phyloP scores from a whole-genome alignment of 2,329 filamentous ascomycete species.

The Xylaria sp. region DNA sequence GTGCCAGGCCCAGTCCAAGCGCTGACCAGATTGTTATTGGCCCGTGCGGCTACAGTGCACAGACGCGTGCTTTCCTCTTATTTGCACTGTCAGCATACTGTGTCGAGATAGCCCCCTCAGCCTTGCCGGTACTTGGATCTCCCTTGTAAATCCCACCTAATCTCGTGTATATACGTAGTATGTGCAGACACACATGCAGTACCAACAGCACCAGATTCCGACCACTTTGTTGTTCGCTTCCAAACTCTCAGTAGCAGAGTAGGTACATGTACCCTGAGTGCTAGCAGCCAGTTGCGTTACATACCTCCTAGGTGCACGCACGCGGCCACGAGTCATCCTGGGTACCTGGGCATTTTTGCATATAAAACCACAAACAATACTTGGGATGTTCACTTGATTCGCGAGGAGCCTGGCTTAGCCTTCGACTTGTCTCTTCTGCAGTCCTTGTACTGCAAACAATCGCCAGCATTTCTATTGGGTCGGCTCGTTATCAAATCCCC shows the following conservation, averaged over 20 bases:
- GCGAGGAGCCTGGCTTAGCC: not conserved
- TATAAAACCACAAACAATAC: not conserved
- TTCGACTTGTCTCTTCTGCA: not conserved
- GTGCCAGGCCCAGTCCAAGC: constrained; percentile 27
- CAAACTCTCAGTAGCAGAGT: too few species aligned
- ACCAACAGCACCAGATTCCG: too few species aligned
- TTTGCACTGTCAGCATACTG: too few species aligned
- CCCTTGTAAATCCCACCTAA: not conserved
- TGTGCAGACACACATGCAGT: too few species aligned
- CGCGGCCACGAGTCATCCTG: not conserved
- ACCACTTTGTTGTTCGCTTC: too few species aligned
- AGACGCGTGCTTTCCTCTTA: not conserved
- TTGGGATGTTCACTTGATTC: not conserved
- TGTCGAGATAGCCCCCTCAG: not conserved
- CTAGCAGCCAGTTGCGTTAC: too few species aligned
- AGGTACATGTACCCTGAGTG: too few species aligned
- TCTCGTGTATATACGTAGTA: not conserved
- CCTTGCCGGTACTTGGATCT: not conserved
- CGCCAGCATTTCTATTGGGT: not conserved
- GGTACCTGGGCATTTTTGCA: not conserved
- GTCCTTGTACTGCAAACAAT: not conserved
- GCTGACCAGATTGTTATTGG: constrained; percentile 23
- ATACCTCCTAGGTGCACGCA: too few species aligned
- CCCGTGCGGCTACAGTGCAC: constrained; percentile 8
- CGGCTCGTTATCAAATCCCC: not conserved